Conservation (phyloP, 768 basidiomycete species). For the Kondoa subrosea region DNA sequence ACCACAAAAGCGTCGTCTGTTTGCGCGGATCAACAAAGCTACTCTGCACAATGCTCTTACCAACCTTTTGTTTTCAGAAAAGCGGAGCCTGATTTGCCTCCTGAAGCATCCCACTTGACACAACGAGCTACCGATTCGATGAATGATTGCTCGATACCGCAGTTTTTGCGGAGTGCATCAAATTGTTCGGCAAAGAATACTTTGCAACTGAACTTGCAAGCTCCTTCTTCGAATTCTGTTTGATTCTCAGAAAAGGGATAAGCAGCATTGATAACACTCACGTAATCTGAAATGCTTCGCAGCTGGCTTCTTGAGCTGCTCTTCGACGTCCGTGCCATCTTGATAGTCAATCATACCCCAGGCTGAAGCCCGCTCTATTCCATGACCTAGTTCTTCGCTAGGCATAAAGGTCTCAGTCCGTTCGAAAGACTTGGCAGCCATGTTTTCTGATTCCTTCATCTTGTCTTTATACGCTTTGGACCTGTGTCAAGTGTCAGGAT, state of each 20-base stretch:
- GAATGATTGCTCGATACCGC: slow-evolving; percentile 85
- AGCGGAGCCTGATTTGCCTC: slow-evolving; percentile 91
- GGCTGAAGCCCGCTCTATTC: slow-evolving; percentile 66
- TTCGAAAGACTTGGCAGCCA: slow-evolving; percentile 45
- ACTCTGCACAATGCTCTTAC: slow-evolving; percentile 17
- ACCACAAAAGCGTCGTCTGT: slow-evolving; percentile 95
- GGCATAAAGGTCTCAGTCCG: slow-evolving; percentile 80
- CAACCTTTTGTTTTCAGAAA: slow-evolving; percentile 87
- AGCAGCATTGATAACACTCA: not conserved
- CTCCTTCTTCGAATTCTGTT: slow-evolving; percentile 9
- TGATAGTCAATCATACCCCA: slow-evolving; percentile 87
- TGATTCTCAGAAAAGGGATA: not conserved
- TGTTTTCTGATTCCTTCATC: slow-evolving; percentile 59
- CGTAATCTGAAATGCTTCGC: slow-evolving; percentile 10
- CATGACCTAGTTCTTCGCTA: slow-evolving; percentile 49
- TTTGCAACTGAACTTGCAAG: slow-evolving; percentile 57
- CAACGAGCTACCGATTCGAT: slow-evolving; percentile 85
- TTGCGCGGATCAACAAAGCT: slow-evolving; percentile 11
- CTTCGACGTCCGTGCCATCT: slow-evolving; percentile 29
- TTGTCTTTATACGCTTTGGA: slow-evolving; percentile 31
- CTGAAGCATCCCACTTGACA: slow-evolving; percentile 85
- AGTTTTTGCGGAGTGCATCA: slow-evolving; percentile 75
- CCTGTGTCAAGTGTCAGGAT: not conserved
- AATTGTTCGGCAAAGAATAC: slow-evolving; percentile 95
- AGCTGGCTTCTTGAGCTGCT: not conserved